Evolutionary conservation across 208 protist species (phyloP).

Genomic region (Pavlovales sp.): DNA sequence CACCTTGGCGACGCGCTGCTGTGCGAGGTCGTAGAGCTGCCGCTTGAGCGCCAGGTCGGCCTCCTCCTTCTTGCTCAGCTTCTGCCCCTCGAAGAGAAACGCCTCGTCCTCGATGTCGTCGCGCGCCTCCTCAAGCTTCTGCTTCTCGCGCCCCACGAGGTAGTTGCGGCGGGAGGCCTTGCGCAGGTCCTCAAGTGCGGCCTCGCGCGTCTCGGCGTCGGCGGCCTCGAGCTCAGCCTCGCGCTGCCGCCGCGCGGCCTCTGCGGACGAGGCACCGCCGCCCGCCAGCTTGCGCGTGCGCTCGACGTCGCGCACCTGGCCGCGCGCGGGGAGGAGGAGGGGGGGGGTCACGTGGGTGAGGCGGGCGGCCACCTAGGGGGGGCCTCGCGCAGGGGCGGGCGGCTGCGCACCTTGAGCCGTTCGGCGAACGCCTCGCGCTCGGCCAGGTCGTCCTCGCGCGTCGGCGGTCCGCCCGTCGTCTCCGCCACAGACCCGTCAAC

Average conservation of each 20-base stretch:
- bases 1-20: conserved; percentile 5
- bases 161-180: conserved; percentile 48
- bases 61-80: conserved; percentile 42
- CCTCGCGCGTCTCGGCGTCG: background rate
- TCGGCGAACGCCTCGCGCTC: conserved; percentile 54
- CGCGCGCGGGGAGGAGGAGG: too few species aligned
- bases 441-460: conserved; percentile 27
- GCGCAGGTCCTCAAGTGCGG: conserved; percentile 18
- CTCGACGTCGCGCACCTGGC: conserved; percentile 36
- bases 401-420: too few species aligned
- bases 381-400: too few species aligned
- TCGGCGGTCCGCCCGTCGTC: background rate
- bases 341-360: too few species aligned
- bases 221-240: conserved; percentile 2
- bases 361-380: too few species aligned
- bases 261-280: background rate
- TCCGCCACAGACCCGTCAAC: background rate
- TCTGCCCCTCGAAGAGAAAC: conserved; percentile 40
- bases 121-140: conserved; percentile 40
- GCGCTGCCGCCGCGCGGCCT: background rate
- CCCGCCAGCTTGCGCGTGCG: conserved; percentile 20
- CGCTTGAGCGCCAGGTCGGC: conserved; percentile 55
- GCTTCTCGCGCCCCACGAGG: conserved; percentile 43
- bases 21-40: conserved; percentile 38
- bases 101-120: conserved; percentile 46